These are phyloP conservation scores for Plantago coronopus DNA, from an alignment of 305 asterid species.

Conservation along the genomic window DNA sequence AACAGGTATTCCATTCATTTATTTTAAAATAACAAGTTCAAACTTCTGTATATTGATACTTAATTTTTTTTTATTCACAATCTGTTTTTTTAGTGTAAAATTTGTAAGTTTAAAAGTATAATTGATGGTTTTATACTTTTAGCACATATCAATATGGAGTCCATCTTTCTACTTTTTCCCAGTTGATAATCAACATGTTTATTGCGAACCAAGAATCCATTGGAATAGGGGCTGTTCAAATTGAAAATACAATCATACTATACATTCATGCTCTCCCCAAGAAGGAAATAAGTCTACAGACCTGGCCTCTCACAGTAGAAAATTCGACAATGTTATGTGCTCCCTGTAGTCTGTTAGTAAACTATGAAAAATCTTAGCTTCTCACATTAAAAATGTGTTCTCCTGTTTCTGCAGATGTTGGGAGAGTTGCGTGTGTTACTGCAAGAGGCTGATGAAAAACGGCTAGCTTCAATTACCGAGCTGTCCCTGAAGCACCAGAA, in stretches of 20 bases:
- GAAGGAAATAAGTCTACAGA: no score
- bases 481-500: slow-evolving; percentile 77
- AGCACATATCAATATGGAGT: no score
- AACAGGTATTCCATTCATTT: slow-evolving; percentile 54
- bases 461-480: slow-evolving; percentile 65
- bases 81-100: no score
- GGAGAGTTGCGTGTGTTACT: slow-evolving; percentile 60
- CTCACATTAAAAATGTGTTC: slow-evolving; percentile 11
- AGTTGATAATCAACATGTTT: no score
- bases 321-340: background rate
- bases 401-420: slow-evolving; percentile 55
- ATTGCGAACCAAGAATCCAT: no score
- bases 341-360: slow-evolving; percentile 15
- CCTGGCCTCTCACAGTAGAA: no score
- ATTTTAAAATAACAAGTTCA: slow-evolving; percentile 19
- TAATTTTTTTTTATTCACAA: background rate
- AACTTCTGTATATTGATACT: slow-evolving; percentile 13
- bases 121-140: slow-evolving; percentile 5
- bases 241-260: no score
- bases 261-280: no score
- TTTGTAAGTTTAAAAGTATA: no score
- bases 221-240: no score
- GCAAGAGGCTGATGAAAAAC: slow-evolving; percentile 85
- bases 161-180: no score
- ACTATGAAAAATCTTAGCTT: slow-evolving; percentile 8